Percentiles rank a stretch among this genome's conserved stretches.
Conservation (phyloP, 2,329 filamentous ascomycete species). For the Alternaria tenuissima region DNA sequence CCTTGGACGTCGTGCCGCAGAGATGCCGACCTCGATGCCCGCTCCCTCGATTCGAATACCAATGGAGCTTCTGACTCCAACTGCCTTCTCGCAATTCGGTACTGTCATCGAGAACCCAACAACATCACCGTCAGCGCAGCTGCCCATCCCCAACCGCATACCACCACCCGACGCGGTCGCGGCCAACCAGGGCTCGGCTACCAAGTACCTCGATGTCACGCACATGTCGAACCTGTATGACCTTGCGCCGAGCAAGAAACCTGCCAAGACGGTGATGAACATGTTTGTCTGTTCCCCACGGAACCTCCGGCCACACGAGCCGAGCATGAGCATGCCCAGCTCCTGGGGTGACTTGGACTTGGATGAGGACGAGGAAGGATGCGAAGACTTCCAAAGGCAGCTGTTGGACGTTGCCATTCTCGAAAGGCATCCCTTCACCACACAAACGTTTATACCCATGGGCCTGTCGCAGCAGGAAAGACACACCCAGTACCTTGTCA, state of each 20-base stretch:
- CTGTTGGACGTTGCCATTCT: constrained; percentile 76
- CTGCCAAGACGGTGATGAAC: constrained; percentile 74
- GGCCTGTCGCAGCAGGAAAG: constrained; percentile 60
- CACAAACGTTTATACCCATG: constrained; percentile 90
- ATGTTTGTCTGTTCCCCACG: constrained; percentile 88
- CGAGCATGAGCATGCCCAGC: constrained; percentile 46
- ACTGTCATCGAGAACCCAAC: constrained; percentile 80
- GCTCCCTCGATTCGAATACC: constrained; percentile 58
- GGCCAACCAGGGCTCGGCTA: constrained; percentile 85
- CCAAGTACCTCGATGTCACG: constrained; percentile 87
- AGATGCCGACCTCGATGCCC: constrained; percentile 52
- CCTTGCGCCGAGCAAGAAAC: constrained; percentile 66
- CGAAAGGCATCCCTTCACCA: constrained; percentile 92
- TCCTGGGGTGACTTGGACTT: constrained; percentile 47
- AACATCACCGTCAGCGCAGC: constrained; percentile 55
- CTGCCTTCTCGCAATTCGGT: constrained; percentile 80
- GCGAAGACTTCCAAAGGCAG: constrained; percentile 31
- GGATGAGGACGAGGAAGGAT: constrained; percentile 43
- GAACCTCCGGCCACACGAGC: constrained; percentile 55
- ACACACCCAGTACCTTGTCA: constrained; percentile 74
- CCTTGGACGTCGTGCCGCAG: constrained; percentile 15
- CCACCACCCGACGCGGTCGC: constrained; percentile 60
- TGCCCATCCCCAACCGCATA: constrained; percentile 59
- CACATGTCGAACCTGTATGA: constrained; percentile 74
- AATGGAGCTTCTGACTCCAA: constrained; percentile 71